A percentile compares a stretch with the other conserved stretches of the same genome.
Evolutionary conservation across 2,329 filamentous ascomycete genomes (phyloP).

Genomic region (Neopestalotiopsis clavispora): DNA sequence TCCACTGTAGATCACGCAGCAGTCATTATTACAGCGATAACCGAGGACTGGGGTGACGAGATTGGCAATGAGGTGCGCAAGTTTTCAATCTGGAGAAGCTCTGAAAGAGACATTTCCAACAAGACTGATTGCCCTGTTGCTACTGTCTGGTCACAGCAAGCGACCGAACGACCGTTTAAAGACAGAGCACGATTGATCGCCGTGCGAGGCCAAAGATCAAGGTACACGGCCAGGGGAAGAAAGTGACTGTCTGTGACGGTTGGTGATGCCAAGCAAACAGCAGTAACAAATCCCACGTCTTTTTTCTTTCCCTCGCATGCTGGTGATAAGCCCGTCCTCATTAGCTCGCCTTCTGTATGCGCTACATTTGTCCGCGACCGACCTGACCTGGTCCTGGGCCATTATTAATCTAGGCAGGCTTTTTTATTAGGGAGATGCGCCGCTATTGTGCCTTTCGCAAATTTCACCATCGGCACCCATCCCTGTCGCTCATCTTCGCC

Average conservation of each 20-base stretch:
- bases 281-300: background rate
- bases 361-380: background rate
- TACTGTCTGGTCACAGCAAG: background rate
- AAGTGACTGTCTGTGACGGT: background rate
- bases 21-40: conserved; percentile 1
- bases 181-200: background rate
- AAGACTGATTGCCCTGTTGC: background rate
- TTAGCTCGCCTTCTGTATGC: background rate
- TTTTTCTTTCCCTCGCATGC: background rate
- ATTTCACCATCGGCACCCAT: conserved; percentile 1
- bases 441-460: background rate
- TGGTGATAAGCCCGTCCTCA: background rate
- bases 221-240: background rate
- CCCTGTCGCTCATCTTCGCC: conserved; percentile 6
- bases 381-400: background rate
- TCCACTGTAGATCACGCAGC: background rate
- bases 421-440: background rate
- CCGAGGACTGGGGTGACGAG: background rate
- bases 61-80: background rate
- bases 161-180: background rate
- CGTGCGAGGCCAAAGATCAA: background rate
- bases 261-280: background rate
- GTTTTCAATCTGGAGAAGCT: background rate
- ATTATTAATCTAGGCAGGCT: background rate
- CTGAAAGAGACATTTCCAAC: background rate